Base-by-base conservation (phyloP, 2,329 filamentous ascomycete species). In the Ophiostoma ips region DNA sequence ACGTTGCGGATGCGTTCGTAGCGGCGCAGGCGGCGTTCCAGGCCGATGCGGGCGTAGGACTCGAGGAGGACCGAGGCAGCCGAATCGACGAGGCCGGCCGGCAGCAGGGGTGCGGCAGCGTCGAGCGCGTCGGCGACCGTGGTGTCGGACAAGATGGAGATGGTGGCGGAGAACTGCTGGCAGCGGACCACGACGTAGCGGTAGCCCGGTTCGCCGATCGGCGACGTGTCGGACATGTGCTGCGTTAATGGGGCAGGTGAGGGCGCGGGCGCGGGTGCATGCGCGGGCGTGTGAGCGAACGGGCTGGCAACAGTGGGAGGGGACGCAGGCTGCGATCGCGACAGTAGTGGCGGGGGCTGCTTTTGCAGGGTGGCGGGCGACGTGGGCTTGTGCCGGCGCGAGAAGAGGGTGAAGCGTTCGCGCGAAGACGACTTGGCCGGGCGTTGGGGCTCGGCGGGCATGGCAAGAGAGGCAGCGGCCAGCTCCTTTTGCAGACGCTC, bases 1-100 rank as follows among this genome's bases (percentile, higher is more conserved):
- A 95, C 77, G 59, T 95, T 87, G 53, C 87, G 79, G 31, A 96
- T 76, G 54, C 79, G 79, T 67, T 96, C 90, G 62, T 95, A 95
- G 36, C 80, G 81, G 37, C 90, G 83, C 24, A 96, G 67, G 1
- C 85, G 83, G 36, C 90, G 79, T 63, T 94, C 85, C 2, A 96
- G 71, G 30, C 87, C 87, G 1, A 92, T 73, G 41, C 80, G 75
- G 18, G 72, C 68, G 62, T 88, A 95, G 18, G 75, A 78, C 63
- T 96, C 90, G 16, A 88, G 65, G 11, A 95, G 63, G n/a, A 92
- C 73, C 48, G 81, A 83, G 12, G 72, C 76, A 11, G 73, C 68
- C 0, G 81, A 72, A 54, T 81, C 73, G 53, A 94, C 80, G 5
- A 81, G 72, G 55, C 81, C 73, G 53, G 94, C 80, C 5, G 68